phyloP scores from a whole-genome alignment of 2,329 filamentous ascomycete genomes.

The Cadophora sp. region DNA sequence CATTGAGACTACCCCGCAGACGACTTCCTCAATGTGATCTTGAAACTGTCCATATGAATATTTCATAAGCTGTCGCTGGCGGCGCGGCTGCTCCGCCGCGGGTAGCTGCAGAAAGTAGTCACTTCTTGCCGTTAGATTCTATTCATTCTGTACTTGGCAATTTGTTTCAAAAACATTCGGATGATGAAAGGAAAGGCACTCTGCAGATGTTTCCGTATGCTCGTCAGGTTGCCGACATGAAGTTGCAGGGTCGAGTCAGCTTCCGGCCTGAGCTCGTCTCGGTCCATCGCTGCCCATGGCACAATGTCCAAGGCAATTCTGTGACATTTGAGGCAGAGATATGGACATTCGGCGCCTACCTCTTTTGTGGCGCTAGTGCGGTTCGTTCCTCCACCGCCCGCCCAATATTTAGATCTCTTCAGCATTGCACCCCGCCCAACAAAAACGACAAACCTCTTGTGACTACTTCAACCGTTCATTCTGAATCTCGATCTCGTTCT shows the following conservation, averaged over 20 bases:
- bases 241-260: not conserved
- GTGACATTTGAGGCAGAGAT: not conserved
- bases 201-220: not conserved
- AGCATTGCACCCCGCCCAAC: not conserved
- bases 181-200: not conserved
- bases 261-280: not conserved
- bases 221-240: too few relatives aligned
- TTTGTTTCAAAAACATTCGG: not conserved
- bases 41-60: not conserved
- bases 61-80: not conserved
- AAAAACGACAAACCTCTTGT: too few relatives aligned
- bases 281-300: not conserved
- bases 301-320: not conserved
- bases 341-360: too few relatives aligned
- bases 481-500: not conserved
- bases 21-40: not conserved
- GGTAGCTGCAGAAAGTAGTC: not conserved
- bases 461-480: too few relatives aligned
- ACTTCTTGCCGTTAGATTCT: not conserved
- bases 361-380: not conserved
- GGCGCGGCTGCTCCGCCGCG: not conserved
- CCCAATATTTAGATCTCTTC: not conserved
- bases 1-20: not conserved
- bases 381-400: not conserved
- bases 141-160: not conserved